Percentiles rank a stretch among this genome's conserved stretches.
These are phyloP conservation scores for Eucalyptus marginata DNA, from an alignment of 345 rosid genomes.

Conservation along the genomic window DNA sequence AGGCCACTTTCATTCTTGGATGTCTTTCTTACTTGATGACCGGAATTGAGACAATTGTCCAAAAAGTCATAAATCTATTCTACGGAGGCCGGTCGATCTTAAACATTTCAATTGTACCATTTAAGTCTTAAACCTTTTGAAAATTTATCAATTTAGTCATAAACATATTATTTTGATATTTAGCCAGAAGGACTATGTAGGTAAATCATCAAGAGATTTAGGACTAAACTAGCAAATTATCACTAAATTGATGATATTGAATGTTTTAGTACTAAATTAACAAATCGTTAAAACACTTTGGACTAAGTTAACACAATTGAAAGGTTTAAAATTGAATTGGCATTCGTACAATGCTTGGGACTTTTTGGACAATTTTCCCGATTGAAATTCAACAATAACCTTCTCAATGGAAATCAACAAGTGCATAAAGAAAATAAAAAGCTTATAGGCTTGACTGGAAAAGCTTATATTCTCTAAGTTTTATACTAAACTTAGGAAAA, in stretches of 20 bases:
- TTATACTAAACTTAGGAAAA: neutral
- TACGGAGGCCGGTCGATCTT: neutral
- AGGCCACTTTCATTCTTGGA: neutral
- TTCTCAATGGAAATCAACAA: neutral
- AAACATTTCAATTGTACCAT: neutral
- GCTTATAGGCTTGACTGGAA: neutral
- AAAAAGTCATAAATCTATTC: neutral
- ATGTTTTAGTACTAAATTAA: neutral
- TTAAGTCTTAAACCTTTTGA: neutral
- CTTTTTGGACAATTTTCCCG: neutral
- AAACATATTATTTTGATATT: too few species aligned
- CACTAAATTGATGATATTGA: neutral
- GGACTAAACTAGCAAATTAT: neutral
- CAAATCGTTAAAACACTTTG: neutral
- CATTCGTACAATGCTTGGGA: accelerated
- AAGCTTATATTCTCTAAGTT: neutral
- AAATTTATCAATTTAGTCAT: too few species aligned
- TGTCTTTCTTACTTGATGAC: neutral
- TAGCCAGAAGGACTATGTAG: accelerated
- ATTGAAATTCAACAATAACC: neutral
- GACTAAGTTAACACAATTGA: too few species aligned
- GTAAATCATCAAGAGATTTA: too few species aligned
- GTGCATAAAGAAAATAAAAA: neutral
- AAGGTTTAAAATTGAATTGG: too few species aligned
- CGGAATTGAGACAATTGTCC: neutral